Evolutionary conservation across 2,329 filamentous ascomycete species (phyloP), one percentile per base, ranked within the genome.

Genomic region (Dothiorella sarmentorum): DNA sequence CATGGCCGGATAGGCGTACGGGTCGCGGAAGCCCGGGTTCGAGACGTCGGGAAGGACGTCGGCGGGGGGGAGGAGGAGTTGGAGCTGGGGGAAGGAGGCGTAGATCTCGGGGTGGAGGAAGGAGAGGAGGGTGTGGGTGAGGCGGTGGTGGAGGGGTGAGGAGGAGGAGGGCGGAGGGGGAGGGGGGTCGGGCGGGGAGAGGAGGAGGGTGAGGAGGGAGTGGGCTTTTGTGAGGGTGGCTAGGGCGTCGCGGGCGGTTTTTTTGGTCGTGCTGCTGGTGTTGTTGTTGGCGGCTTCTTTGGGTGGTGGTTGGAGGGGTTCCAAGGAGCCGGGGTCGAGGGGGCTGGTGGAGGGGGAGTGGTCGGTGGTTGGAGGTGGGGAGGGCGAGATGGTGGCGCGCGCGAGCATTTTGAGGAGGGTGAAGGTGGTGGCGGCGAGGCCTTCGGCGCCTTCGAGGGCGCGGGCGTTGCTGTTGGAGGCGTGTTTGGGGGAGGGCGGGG

Each of bases 401-500:
- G 42, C 38, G 24, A 56, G 38, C 9, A 56, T n/a, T 9, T 56
- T 56, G 38, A 56, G 53, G 13, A 56, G 53, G 26, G 15, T 18
- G 31, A 43, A 6, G 13, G 29, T 37, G 1, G 53, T 56, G 15
- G 53, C 53, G 18, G 18, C 26, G 38, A 37, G 20, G 38, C 38
- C 31, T 44, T 56, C 53, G 26, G 53, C 42, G 53, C 53, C 53
- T 35, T 56, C 53, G 27, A 56, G 24, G 27, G 38, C 53, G 17
- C 53, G 37, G 15, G 15, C 27, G 18, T 44, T 20, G 52, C 4
- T 15, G 52, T 4, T 15, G 37, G 26, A 2, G 17, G 4, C 3
- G 18, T 35, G 18, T 11, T 20, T 10, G 11, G 13, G 10, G 31
- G 33, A n/a, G 6, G 31, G 20, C 4, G 35, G 13, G 3, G 49